These are phyloP conservation scores for Cyberlindnera euphorbiae DNA, from an alignment of 805 yeast genomes.

Conservation along the genomic window DNA sequence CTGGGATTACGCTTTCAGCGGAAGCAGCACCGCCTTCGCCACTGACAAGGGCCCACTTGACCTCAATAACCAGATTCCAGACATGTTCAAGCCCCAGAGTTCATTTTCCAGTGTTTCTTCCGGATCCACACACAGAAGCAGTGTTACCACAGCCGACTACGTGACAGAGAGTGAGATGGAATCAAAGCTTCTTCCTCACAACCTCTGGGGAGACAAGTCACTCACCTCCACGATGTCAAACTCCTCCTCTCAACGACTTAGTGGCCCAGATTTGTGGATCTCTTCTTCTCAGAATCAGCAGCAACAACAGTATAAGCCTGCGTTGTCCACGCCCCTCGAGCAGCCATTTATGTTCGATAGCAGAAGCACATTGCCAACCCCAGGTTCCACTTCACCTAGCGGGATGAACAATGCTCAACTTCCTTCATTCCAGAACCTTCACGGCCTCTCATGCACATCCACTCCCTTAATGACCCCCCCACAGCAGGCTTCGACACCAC, in stretches of 20 bases:
- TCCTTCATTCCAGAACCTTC: background rate
- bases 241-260: conserved; percentile 1
- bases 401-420: no score
- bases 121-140: conserved; percentile 4
- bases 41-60: background rate
- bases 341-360: no score
- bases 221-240: background rate
- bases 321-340: no score
- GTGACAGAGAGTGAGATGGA: conserved; percentile 20
- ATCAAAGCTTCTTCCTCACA: conserved; percentile 30
- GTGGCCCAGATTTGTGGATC: conserved; percentile 11
- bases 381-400: no score
- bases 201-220: conserved; percentile 29
- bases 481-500: no score
- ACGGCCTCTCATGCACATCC: background rate
- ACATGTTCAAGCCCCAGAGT: background rate
- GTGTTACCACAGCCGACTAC: conserved; percentile 10
- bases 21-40: background rate
- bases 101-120: conserved; percentile 12
- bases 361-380: no score
- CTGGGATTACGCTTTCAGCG: conserved; percentile 17
- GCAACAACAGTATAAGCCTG: background rate
- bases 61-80: conserved; percentile 4
- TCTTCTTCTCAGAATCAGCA: conserved; percentile 5
- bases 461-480: no score